Evolutionary conservation across 2,329 filamentous ascomycete species (phyloP).

Genomic region (Chlorencoelia australis): DNA sequence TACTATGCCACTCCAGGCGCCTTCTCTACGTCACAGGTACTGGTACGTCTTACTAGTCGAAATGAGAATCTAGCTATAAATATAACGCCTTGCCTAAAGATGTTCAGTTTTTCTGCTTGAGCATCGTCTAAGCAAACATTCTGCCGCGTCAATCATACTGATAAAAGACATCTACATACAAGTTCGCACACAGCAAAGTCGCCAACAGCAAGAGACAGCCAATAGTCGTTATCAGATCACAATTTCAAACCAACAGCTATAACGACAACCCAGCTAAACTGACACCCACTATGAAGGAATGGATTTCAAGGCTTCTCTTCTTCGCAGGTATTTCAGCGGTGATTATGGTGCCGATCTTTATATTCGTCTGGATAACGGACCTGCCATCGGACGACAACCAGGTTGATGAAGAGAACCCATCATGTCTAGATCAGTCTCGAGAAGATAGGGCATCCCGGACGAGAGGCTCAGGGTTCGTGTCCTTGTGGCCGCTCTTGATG

Average conservation of each 20-base stretch:
- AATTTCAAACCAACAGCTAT: conserved; percentile 8
- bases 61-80: conserved; percentile 8
- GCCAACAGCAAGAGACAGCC: conserved; percentile 9
- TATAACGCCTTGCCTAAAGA: conserved; percentile 7
- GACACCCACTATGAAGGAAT: conserved; percentile 7
- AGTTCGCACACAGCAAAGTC: conserved; percentile 10
- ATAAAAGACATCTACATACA: conserved; percentile 7
- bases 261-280: conserved; percentile 7
- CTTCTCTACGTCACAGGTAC: conserved; percentile 6
- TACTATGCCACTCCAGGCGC: conserved; percentile 6
- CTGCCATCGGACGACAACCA: conserved; percentile 5
- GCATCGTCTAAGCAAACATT: conserved; percentile 9
- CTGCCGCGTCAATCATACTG: conserved; percentile 9
- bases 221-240: conserved; percentile 8
- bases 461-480: conserved; percentile 3
- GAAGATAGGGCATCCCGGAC: conserved; percentile 7
- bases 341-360: conserved; percentile 4
- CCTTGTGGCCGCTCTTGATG: conserved; percentile 3
- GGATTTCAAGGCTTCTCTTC: conserved; percentile 7
- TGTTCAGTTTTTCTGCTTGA: conserved; percentile 9
- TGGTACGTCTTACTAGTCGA: conserved; percentile 6
- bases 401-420: conserved; percentile 11
- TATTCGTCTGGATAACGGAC: conserved; percentile 3
- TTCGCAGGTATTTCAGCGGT: conserved; percentile 7
- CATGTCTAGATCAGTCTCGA: conserved; percentile 9